These are phyloP conservation scores for Trametes meyenii DNA, from an alignment of 768 basidiomycete genomes.

Conservation along the genomic window DNA sequence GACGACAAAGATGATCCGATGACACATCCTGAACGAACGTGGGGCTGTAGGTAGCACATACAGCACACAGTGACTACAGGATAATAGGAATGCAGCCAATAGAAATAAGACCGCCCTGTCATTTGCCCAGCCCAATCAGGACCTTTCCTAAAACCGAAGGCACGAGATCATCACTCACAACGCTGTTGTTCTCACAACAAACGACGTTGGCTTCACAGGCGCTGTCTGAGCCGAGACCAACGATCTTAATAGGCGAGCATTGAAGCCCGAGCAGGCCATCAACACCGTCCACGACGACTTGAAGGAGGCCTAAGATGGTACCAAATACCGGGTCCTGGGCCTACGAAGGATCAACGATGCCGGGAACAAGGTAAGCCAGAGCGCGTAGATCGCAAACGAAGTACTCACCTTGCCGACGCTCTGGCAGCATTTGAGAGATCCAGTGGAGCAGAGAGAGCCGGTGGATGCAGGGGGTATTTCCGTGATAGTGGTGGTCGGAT, in stretches of 20 bases:
- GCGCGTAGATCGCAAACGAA: background rate
- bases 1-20: no score
- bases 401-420: constrained; percentile 7
- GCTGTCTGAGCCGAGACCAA: constrained; percentile 12
- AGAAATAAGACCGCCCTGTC: constrained; percentile 23
- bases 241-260: constrained; percentile 23
- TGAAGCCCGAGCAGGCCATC: constrained; percentile 19
- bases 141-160: background rate
- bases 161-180: background rate
- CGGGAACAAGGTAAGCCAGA: background rate
- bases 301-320: constrained; percentile 15
- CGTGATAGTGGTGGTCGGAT: constrained; percentile 9
- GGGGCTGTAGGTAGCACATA: background rate
- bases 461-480: constrained; percentile 7
- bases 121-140: background rate
- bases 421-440: constrained; percentile 22
- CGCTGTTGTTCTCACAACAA: constrained; percentile 24
- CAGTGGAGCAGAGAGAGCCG: constrained; percentile 16
- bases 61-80: background rate
- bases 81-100: constrained; percentile 24
- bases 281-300: constrained; percentile 19
- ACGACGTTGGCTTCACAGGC: constrained; percentile 11
- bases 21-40: background rate
- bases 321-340: constrained; percentile 5
- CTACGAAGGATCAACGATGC: background rate